Evolutionary conservation across 768 basidiomycete genomes (phyloP), one percentile per base, ranked within the genome.

Genomic region (Hygrocybe coccinea): DNA sequence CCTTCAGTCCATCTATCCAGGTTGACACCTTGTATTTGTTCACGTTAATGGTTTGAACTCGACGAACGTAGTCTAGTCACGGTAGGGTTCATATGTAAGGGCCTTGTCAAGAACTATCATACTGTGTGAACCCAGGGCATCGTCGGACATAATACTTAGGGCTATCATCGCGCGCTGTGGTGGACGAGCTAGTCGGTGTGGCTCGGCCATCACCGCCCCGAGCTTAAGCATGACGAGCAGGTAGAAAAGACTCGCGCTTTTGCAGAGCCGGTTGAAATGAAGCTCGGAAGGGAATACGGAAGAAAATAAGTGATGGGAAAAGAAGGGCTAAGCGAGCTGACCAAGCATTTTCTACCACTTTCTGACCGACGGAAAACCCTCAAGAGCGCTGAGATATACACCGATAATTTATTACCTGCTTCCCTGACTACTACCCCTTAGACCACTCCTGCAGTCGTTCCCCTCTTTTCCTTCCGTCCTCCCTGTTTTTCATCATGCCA

Each of bases 401-500:
- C 29, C 29, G 29, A 29, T 29, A 29, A 29, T 29, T 49, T 49
- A n/a, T 49, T 6, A 9, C 25, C 24, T 24, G 2, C 43, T 51
- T 60, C 58, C 50, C 50, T 37, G 34, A 62, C 53, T 54, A 62
- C 53, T 54, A 53, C 54, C 45, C 29, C 29, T 29, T 29, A 29
- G 4, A 4, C 29, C 29, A 29, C 4, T 29, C 29, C 29, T 29
- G 29, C 60, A 52, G 33, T 36, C 36, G 38, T 45, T 38, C 17
- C 52, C 51, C 59, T 52, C 44, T 39, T 58, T n/a, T 60, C 56
- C 54, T 60, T 57, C 48, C 29, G 41, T 43, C 41, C 56, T 51
- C 57, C 57, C 25, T 59, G 58, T 46, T 22, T 59, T 58, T 43
- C 56, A 56, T 51, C 43, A 69, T 69, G 71, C 56, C 67, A 34